Base-by-base conservation (phyloP, 306 rosid species). In the Begonia fuchsioides region DNA sequence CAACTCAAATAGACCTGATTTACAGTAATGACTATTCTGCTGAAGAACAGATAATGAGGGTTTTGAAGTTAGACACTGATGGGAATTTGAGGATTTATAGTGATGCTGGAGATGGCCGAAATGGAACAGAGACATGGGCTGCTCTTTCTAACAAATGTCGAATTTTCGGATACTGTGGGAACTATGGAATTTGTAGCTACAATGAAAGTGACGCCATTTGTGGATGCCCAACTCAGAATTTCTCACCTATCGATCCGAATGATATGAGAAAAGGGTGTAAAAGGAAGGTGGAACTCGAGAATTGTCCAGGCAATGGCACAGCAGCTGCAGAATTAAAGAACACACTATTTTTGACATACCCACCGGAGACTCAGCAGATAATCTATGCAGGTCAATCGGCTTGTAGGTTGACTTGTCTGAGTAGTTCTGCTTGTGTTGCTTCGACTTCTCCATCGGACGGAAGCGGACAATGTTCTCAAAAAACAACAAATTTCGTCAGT, bases 141-240 rank as follows among this genome's bases (percentile, higher is more conserved):
- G 87, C 95, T 54, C 76, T 81, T 44, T 9, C 52, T 13, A 76
- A 81, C 55, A 86, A 81, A 44, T 85, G 95, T 62, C 26, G 64
- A 52, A 82, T 85, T 47, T 85, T 55, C 47, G 87, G 80, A 3
- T 81, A 75, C 51, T 85, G 95, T 58, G 95, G 95, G 32, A 52
- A 62, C 59, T 57, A 75, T 50, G 83, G 93, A 3, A 64, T 85
- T 11, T 85, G 95, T 46, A 69, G 80, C 55, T 85, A 81, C 46
- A 80, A 64, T 11, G 78, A 76, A 20, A 18, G 76, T 0, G 56
- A 39, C 20, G 84, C 95, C 0, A 44, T 76, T 32, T 85, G 95
- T 2, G 64, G 61, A 0, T 85, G 95, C 52, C 83, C 86, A 0
- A 80, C 95, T 20, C 55, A 62, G 63, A 85, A 85, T 72, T 85